These are phyloP conservation scores for Linnemannia hyalina DNA, from an alignment of 192 early-diverging fungal species.

Conservation along the genomic window DNA sequence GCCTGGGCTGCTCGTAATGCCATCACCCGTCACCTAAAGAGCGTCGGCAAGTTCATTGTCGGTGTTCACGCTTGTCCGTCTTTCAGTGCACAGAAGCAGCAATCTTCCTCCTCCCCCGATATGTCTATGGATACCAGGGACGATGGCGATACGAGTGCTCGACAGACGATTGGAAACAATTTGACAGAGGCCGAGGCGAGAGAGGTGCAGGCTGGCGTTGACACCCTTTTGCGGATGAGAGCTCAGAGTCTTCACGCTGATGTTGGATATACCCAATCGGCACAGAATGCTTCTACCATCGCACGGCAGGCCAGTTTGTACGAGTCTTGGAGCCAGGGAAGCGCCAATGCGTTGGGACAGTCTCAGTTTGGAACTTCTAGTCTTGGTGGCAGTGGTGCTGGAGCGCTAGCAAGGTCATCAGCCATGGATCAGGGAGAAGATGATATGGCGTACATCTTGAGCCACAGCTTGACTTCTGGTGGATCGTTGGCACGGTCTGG, in stretches of 20 bases:
- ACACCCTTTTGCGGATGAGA: constrained; percentile 29
- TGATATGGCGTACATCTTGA: constrained; percentile 39
- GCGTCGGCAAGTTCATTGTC: constrained; percentile 35
- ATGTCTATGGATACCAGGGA: constrained; percentile 27
- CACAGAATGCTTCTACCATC: constrained; percentile 1
- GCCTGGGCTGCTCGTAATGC: constrained; percentile 42
- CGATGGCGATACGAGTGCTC: not conserved
- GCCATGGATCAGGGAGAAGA: constrained; percentile 27
- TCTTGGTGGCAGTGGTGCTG: constrained; percentile 1
- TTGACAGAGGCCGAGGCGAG: constrained; percentile 22
- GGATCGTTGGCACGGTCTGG: constrained; percentile 27
- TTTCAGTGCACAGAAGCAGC: not conserved
- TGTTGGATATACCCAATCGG: not conserved
- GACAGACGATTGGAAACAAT: not conserved
- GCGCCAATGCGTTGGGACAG: not conserved
- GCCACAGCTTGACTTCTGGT: constrained; percentile 42
- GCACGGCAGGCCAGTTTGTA: constrained; percentile 25
- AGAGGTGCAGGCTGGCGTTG: constrained; percentile 32
- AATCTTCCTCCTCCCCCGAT: not conserved
- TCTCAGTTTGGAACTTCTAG: constrained; percentile 2
- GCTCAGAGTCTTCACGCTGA: constrained; percentile 5
- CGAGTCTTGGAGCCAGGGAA: constrained; percentile 37
- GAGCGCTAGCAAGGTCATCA: not conserved
- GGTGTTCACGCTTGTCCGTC: constrained; percentile 37
- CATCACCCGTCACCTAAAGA: constrained; percentile 22